Evolutionary conservation across 1,284 basidiomycete genomes (phyloP).

Genomic region (Waitea zeae): DNA sequence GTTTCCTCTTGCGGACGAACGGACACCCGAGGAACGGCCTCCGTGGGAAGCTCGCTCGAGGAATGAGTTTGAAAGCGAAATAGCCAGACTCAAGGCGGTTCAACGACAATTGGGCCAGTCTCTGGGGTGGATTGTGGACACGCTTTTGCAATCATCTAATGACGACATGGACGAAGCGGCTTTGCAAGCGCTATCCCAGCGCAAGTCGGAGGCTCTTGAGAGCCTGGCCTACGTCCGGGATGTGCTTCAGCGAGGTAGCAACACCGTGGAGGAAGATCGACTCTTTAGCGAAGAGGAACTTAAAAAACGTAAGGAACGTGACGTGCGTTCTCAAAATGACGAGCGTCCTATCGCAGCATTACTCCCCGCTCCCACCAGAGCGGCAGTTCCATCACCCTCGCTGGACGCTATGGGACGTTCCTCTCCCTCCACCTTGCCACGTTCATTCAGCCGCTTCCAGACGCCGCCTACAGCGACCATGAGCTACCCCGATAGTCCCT

Average conservation of each 20-base stretch:
- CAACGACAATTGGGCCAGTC: slow-evolving; percentile 50
- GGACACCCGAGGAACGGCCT: slow-evolving; percentile 32
- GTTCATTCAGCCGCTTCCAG: too few species aligned
- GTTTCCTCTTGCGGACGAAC: slow-evolving; percentile 50
- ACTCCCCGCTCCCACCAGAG: slow-evolving; percentile 11
- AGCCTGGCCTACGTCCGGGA: slow-evolving; percentile 59
- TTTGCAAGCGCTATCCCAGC: slow-evolving; percentile 18
- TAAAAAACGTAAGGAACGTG: slow-evolving; percentile 13
- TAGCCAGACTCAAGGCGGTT: slow-evolving; percentile 27
- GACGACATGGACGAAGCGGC: slow-evolving; percentile 20
- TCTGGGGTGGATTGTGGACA: slow-evolving; percentile 52
- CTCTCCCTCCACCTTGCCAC: too few species aligned
- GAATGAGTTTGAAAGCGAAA: slow-evolving; percentile 48
- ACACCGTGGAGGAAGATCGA: slow-evolving; percentile 42
- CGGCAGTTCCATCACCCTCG: slow-evolving; percentile 7
- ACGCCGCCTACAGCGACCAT: too few species aligned
- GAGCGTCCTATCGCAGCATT: slow-evolving; percentile 12
- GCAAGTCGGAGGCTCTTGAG: slow-evolving; percentile 52
- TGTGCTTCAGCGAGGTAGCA: slow-evolving; percentile 35
- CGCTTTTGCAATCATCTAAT: slow-evolving; percentile 38
- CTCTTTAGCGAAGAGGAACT: slow-evolving; percentile 36
- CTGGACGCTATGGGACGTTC: too few species aligned
- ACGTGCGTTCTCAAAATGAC: slow-evolving; percentile 3
- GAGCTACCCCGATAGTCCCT: too few species aligned
- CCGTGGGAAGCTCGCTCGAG: slow-evolving; percentile 48